phyloP scores from a whole-genome alignment of 768 basidiomycete genomes.

The Calocybe indica region DNA sequence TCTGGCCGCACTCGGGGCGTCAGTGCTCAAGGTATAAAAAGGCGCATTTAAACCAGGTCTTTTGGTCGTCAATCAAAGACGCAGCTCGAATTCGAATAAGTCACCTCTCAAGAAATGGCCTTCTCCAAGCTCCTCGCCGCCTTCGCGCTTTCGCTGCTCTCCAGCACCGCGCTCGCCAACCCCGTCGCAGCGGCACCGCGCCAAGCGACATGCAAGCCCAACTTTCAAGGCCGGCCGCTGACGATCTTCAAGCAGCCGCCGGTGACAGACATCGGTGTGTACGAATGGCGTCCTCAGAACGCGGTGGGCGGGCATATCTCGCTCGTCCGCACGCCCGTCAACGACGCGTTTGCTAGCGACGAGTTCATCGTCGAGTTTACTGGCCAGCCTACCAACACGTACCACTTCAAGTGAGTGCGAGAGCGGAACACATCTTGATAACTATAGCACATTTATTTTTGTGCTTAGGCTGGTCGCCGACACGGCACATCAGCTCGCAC shows the following conservation, averaged over 20 bases:
- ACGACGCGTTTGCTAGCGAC: slow-evolving; percentile 2
- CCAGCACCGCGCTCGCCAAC: slow-evolving; percentile 1
- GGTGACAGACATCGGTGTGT: background rate
- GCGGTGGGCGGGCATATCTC: slow-evolving; percentile 5
- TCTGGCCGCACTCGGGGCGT: no score
- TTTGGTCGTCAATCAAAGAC: no score
- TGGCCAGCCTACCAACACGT: background rate
- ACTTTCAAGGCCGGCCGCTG: slow-evolving; percentile 3
- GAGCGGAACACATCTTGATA: background rate
- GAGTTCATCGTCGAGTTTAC: slow-evolving; percentile 6
- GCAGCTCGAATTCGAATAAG: no score
- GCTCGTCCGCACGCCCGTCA: background rate
- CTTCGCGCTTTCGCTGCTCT: background rate
- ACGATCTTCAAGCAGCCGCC: slow-evolving; percentile 3
- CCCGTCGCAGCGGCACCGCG: background rate
- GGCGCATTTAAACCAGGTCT: no score
- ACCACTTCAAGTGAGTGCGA: slow-evolving; percentile 6
- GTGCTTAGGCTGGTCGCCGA: slow-evolving; percentile 2
- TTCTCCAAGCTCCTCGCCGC: slow-evolving; percentile 1
- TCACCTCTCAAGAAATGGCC: background rate
- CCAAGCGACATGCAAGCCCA: slow-evolving; percentile 4
- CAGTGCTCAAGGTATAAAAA: no score
- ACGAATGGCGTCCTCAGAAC: slow-evolving; percentile 5
- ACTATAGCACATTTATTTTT: background rate
- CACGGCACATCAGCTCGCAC: background rate